A percentile compares a stretch with the other conserved stretches of the same genome.
Conservation (phyloP, 1,139 yeast genomes). For the Kurtzmaniella quercitrusa region DNA sequence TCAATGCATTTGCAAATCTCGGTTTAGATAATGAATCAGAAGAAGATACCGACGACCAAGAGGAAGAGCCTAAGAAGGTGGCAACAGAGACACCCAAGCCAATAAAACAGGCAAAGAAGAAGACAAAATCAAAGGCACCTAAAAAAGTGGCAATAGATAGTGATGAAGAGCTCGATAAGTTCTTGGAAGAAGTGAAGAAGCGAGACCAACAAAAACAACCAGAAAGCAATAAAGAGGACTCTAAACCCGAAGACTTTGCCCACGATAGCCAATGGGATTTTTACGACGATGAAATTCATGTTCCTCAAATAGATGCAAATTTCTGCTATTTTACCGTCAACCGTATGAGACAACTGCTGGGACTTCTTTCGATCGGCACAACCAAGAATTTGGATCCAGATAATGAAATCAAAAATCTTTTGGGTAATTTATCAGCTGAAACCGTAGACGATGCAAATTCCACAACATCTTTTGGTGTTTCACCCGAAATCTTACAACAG, state of each 20-base stretch:
- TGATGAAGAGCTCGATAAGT: slow-evolving; percentile 41
- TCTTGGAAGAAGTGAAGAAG: slow-evolving; percentile 30
- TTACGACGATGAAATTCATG: slow-evolving; percentile 30
- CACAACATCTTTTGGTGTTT: slow-evolving; percentile 51
- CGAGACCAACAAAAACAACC: slow-evolving; percentile 28
- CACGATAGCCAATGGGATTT: slow-evolving; percentile 16
- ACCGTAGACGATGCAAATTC: slow-evolving; percentile 73
- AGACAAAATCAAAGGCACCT: slow-evolving; percentile 10
- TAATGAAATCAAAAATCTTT: slow-evolving; percentile 65
- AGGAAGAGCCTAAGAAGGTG: slow-evolving; percentile 9
- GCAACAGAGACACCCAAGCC: slow-evolving; percentile 8
- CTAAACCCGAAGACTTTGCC: slow-evolving; percentile 14
- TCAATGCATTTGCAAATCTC: slow-evolving; percentile 55
- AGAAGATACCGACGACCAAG: slow-evolving; percentile 10
- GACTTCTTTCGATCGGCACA: slow-evolving; percentile 41
- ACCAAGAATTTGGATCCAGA: slow-evolving; percentile 71
- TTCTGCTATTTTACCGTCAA: slow-evolving; percentile 43
- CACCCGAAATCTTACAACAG: slow-evolving; percentile 65
- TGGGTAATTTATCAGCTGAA: slow-evolving; percentile 69
- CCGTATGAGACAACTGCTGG: slow-evolving; percentile 33
- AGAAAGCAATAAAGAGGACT: slow-evolving; percentile 10
- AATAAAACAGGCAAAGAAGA: slow-evolving; percentile 16
- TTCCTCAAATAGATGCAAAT: slow-evolving; percentile 34
- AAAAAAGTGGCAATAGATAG: slow-evolving; percentile 20
- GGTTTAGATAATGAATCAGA: slow-evolving; percentile 29